Evolutionary conservation across 2,329 filamentous ascomycete species (phyloP), one percentile per base, ranked within the genome.

Genomic region (Furcasterigmium furcatum): DNA sequence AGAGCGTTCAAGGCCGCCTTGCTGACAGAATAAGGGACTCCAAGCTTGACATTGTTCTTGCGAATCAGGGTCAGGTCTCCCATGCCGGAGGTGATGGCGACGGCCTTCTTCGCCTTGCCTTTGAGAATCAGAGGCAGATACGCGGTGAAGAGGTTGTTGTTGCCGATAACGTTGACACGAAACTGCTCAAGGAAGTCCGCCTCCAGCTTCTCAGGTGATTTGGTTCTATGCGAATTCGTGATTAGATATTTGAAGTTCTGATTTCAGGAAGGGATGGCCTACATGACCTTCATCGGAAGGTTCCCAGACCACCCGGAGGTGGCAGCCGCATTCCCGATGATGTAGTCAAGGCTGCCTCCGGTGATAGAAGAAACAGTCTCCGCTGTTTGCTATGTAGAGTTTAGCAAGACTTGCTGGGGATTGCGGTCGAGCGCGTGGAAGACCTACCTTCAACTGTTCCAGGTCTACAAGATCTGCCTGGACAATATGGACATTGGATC

Each of bases 1-100:
- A 70, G 63, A 14, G 73, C 58, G 52, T 83, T 83, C 35, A 76
- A 16, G 1, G 73, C 80, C 0, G 69, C 77, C 56, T 81, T 79
- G 56, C 64, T 72, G 19, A 68, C 64, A 1, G 72, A 50, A 50
- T 83, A 84, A 0, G 69, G 55, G 0, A 62, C 49, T 1, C 52
- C 49, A 2, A 58, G 42, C 0, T 63, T 56, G 36, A 80, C 51
- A 0, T 65, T 62, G 16, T 53, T 57, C 0, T 71, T 45, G 12
- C 60, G 63, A 45, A 63, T 65, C 2, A 77, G 44, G 2, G 76
- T 70, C 0, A 64, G 16, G 47, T 82, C 78, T 0, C 70, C 73
- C 35, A 70, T 46, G 19, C 76, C 78, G 1, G 58, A 71, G 7
- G 72, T 69, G 5, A 84, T 68, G 19, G 67, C 53, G 21, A 78